Evolutionary conservation across 805 yeast species (phyloP).

Genomic region (Candida manassasensis): DNA sequence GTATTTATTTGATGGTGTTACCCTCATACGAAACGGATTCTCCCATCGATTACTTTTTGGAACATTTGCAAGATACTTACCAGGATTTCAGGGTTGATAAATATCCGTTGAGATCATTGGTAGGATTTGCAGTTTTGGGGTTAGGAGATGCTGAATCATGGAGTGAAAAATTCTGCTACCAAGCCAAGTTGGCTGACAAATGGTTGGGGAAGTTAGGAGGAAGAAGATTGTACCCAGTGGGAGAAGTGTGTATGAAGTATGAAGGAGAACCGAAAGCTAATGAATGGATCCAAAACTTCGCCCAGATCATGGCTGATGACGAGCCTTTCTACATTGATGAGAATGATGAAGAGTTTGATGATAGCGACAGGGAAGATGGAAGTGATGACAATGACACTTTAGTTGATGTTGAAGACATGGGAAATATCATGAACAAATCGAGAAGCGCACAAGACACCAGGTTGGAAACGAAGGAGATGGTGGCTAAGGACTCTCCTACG

Average conservation of each 20-base stretch:
- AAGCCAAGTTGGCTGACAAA: slow-evolving; percentile 69
- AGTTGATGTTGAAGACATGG: slow-evolving; percentile 89
- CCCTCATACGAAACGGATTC: slow-evolving; percentile 94
- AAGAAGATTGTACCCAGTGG: slow-evolving; percentile 76
- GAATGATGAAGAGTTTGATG: slow-evolving; percentile 56
- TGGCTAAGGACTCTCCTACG: slow-evolving; percentile 84
- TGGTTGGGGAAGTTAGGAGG: slow-evolving; percentile 82
- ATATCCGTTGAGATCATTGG: slow-evolving; percentile 61
- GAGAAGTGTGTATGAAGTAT: slow-evolving; percentile 75
- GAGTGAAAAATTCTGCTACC: slow-evolving; percentile 78
- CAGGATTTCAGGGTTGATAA: slow-evolving; percentile 85
- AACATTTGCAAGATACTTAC: slow-evolving; percentile 71
- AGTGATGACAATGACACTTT: slow-evolving; percentile 38
- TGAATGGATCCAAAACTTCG: slow-evolving; percentile 64
- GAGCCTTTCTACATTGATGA: slow-evolving; percentile 61
- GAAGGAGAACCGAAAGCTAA: slow-evolving; percentile 54
- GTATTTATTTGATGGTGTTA: slow-evolving; percentile 65
- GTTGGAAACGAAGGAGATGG: slow-evolving; percentile 65
- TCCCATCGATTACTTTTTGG: slow-evolving; percentile 83
- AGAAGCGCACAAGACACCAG: slow-evolving; percentile 2
- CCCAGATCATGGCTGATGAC: slow-evolving; percentile 60
- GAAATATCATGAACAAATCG: slow-evolving; percentile 46
- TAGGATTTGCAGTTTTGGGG: slow-evolving; percentile 84
- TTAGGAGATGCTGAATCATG: slow-evolving; percentile 85
- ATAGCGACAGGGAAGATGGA: slow-evolving; percentile 39